Evolutionary conservation across 1,139 yeast genomes (phyloP), one percentile per base, ranked within the genome.

Genomic region (Tardiomyces blankii): DNA sequence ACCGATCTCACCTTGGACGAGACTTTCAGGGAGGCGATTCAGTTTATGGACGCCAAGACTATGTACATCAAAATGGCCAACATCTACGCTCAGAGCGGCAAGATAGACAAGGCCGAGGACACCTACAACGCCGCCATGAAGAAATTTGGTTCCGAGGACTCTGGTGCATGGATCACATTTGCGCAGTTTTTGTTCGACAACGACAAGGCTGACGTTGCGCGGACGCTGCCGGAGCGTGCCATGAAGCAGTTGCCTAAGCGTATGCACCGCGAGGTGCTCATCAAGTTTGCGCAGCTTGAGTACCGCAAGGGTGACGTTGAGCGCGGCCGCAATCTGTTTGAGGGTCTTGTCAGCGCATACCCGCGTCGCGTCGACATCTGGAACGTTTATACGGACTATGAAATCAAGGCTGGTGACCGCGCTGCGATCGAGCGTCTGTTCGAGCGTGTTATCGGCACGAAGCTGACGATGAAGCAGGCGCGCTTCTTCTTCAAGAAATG

Each of bases 361-460:
- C 94, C 96, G 49, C 87, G 87, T 71, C 78, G 95, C 66, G 78
- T 86, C 49, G 98, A 91, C 64, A 67, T 91, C 54, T 91, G 97
- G 97, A 88, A 84, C 61, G 93, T 89, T 41, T 88, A 88, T 65
- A 76, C 89, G 53, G 98, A 91, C 64, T 95, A 86, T 66, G 97
- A 91, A 66, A 80, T 85, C 61, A 85, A 84, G 64, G 54, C 58
- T 42, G 74, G 73, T 46, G 78, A 78, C 44, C 78, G 77, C 63
- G 70, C 71, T 53, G 79, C 79, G 62, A 82, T 80, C 39, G 91
- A 82, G 60, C 82, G 76, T 27, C 70, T 91, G 51, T 89, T 88
- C 59, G 96, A 88, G 65, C 78, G 97, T 62, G 87, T 83, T 6
- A 48, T 71, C 35, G 49, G 77, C 47, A 58, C 69, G 23, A 86